Evolutionary conservation across 352 stramenopile genomes (phyloP), one percentile per base, ranked within the genome.

Genomic region (Phytophthora kernoviae): DNA sequence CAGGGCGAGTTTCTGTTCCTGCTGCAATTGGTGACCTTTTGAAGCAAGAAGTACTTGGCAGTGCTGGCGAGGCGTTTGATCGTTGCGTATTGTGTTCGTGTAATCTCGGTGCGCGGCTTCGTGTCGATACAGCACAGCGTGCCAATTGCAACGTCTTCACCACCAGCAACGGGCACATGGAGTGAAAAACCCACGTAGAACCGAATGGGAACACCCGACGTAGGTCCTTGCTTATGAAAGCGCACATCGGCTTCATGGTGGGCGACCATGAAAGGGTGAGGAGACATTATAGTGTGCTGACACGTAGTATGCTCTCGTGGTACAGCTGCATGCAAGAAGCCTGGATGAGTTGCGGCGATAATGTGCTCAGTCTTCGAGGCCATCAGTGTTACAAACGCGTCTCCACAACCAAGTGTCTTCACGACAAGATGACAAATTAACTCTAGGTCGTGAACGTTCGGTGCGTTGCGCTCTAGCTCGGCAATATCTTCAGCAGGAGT

Each of bases 151-250:
- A 58, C 11, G 15, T 54, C 17, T 45, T 41, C 46, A 14, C 20
- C 43, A 5, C n/a, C n/a, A 20, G 46, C 53, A 15, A 34, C 10
- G n/a, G 61, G 57, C 9, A 68, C 42, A 4, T 65, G 58, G 10
- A 90, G 33, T 1, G 80, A 78, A 45, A 90, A 85, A 2, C 81
- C 77, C 34, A 75, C 76, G 59, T 87, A 90, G 58, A 87, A 90
- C 24, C 71, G 67, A 30, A 66, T 58, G 2, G 64, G 73, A 10
- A 85, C 50, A 21, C 69, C 49, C 4, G 54, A 54, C 5, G 72
- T 66, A 1, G 68, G 55, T 0, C 54, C 51, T 36, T 70, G 47
- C 26, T 71, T 70, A 41, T 69, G 70, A 26, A 86, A 79, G 36
- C 75, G 72, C n/a, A 86, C 65, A 46, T 88, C 81, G 0, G 81